phyloP scores from a whole-genome alignment of 257 asterid species.

The Salvia hispanica region DNA sequence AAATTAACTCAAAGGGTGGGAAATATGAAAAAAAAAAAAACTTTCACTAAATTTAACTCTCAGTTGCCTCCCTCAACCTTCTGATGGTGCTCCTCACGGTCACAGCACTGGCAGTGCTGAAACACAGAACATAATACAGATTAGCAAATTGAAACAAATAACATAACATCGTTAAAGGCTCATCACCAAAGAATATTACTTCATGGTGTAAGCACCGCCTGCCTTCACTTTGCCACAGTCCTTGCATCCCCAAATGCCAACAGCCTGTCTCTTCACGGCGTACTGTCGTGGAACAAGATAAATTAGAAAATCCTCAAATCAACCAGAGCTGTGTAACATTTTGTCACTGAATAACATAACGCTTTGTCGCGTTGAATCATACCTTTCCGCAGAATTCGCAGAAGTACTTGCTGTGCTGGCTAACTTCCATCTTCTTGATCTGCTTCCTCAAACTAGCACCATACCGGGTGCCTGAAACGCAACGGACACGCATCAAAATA shows the following conservation, averaged over 20 bases:
- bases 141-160: background rate
- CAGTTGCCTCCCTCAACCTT: constrained; percentile 70
- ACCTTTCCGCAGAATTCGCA: constrained; percentile 77
- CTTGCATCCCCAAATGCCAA: constrained; percentile 74
- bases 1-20: constrained; percentile 12
- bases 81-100: constrained; percentile 74
- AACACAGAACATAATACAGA: background rate
- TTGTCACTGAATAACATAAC: too few relatives aligned
- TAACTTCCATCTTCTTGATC: constrained; percentile 66
- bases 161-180: background rate
- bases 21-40: constrained; percentile 1
- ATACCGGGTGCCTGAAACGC: constrained; percentile 58
- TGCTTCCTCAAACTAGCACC: constrained; percentile 80
- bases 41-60: constrained; percentile 41
- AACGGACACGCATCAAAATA: background rate
- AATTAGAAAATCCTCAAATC: background rate
- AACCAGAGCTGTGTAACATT: background rate
- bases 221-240: constrained; percentile 75
- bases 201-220: constrained; percentile 70
- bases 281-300: constrained; percentile 37
- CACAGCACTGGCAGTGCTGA: constrained; percentile 74
- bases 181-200: constrained; percentile 32
- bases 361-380: background rate
- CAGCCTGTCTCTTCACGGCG: constrained; percentile 67
- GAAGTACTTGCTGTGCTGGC: constrained; percentile 69